Base-by-base conservation (phyloP, 306 rosid species). In the Sphenostylis stenocarpa region DNA sequence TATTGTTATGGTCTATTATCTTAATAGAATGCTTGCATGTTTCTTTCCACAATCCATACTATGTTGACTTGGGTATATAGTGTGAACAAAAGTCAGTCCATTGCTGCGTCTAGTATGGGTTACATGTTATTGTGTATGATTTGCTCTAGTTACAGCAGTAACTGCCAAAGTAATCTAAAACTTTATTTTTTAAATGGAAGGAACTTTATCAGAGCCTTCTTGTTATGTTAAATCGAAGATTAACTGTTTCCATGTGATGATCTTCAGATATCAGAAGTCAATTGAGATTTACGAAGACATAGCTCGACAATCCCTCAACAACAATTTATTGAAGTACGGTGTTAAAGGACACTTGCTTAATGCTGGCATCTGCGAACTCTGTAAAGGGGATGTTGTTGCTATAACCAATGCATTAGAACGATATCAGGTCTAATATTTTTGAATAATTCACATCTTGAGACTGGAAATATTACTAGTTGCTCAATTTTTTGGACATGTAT, bases 291-390 rank as follows among this genome's bases (percentile, higher is more conserved):
- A 87, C 74, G 99, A 92, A 84, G 93, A 89, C 80, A 89, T 95
- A 75, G 98, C 96, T 26, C 90, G 96, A 2, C 91, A 95, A 36
- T 95, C 99, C 6, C 89, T 95, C 74, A 91, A 77, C 88, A 95
- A 72, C 74, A 91, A 89, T 84, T 85, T 95, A 90, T 89, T 95
- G 60, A 95, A 95, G 82, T 95, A 95, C 73, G 98, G 99, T 82
- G 99, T 92, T 29, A 95, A 91, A 72, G 99, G 99, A 47, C 97
- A 95, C 80, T 96, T 95, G 80, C 99, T 95, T 45, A 95, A 92
- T 89, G 98, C 97, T 82, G 98, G 99, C 64, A 75, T 92, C 77
- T 95, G 98, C 87, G 96, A 95, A 76, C 99, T 95, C 57, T 92
- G 99, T 84, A 92, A 82, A 81, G 94, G 85, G 62, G 99, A 95